Evolutionary conservation across 2,329 filamentous ascomycete genomes (phyloP), one percentile per base, ranked within the genome.

Genomic region (Fonsecaea monophora): DNA sequence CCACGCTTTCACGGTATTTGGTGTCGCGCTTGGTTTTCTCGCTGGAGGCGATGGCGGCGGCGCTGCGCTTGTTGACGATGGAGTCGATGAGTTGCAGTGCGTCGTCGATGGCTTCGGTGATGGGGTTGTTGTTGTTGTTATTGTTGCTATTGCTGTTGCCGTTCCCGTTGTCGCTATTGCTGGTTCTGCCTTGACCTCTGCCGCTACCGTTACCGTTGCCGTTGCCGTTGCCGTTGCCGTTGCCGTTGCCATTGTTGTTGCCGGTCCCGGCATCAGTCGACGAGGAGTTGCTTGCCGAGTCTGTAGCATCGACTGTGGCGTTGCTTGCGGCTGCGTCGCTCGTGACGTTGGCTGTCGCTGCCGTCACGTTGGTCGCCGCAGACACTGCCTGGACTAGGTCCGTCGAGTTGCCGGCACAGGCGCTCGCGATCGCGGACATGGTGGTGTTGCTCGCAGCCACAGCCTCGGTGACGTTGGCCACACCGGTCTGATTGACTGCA

Each of bases 381-480:
- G 60, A 57, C 13, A 55, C 62, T 21, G 62, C 53, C 9, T 50
- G 32, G 8, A 58, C 57, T 5, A 68, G 53, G 7, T 68, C 62
- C 10, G 62, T 53, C 3, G 45, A 48, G 32, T 55, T 61, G 2
- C 53, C 66, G 5, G 50, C 62, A 55, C 66, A 68, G 4, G 50
- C 40, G 37, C 38, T 45, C 15, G 32, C 59, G 34, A 61, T 61
- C 34, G n/a, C 59, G n/a, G 53, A 48, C 18, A 62, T 64, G 30
- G 60, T 58, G 35, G 45, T 62, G 55, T 62, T 64, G 35, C 53
- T 50, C n/a, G 13, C 34, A 9, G 55, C 59, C 30, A 56, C 30
- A 8, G 54, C 62, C 15, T 57, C 54, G n/a, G 66, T 65, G 32
- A 42, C 66, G n/a, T 62, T 60, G 7, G 55, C 62, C 3, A 50